Base-by-base conservation (phyloP, 768 basidiomycete genomes). In the Leccinellum rugosiceps region DNA sequence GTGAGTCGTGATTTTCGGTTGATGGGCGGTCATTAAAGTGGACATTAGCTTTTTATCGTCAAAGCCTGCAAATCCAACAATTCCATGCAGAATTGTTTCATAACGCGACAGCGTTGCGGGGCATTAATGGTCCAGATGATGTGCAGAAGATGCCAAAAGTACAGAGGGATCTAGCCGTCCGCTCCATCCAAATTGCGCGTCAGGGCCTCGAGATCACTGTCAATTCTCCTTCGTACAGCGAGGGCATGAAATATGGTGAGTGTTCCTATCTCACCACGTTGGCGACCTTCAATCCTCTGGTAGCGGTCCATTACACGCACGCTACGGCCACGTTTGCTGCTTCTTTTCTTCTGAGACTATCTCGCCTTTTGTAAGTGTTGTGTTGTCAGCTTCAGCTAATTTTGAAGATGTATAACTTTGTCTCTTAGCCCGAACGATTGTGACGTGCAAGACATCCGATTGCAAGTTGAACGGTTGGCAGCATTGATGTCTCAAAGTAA, bases 301-400 rank as follows among this genome's bases (percentile, higher is more conserved):
- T 62, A 92, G 91, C 92, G 15, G 90, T 94, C n/a, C 87, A 92
- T 68, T 89, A 90, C 65, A 90, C 90, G 14, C 94, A 98, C 68
- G 91, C 92, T 43, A 92, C 92, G 28, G 94, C 94, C 6, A 96
- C 94, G 0, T 98, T 98, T 74, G 83, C 91, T 21, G 94, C 94
- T 13, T 92, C 92, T 4, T 90, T 98, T 72, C 78, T 96, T 58
- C 78, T 98, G 50, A 87, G 94, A 31, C 77, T 97, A 49, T 85
- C 87, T 35, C 84, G 94, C 25, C 78, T 98, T 41, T 95, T 97
- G 91, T 93, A 68, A 74, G 90, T 74, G 25, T 11, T n/a, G 90
- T 74, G 25, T 11, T n/a, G 9, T 34, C 5, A 3, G 23, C 43
- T 35, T 32, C 13, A 1, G n/a, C 17, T 34, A 28, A 30, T 17